phyloP scores from a whole-genome alignment of 2,329 filamentous ascomycete species.

The Acrodontium crateriforme region DNA sequence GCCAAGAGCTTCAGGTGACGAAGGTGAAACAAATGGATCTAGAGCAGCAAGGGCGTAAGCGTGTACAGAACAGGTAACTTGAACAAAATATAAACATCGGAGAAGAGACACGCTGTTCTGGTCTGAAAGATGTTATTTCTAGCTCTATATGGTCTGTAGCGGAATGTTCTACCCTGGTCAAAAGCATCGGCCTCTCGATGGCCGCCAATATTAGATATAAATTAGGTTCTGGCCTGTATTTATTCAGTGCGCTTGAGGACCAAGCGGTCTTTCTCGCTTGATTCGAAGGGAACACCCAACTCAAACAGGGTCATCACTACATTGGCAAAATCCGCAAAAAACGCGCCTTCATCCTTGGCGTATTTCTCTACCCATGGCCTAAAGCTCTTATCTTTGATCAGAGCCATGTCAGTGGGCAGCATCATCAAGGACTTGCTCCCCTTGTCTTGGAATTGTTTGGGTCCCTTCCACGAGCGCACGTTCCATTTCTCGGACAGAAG shows the following conservation, averaged over 20 bases:
- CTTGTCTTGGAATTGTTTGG: constrained; percentile 82
- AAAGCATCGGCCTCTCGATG: no score
- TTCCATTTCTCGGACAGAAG: constrained; percentile 86
- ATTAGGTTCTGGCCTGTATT: no score
- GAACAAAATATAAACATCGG: no score
- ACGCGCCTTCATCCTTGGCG: constrained; percentile 76
- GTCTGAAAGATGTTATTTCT: no score
- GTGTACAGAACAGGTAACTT: background rate
- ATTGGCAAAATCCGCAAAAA: constrained; percentile 85
- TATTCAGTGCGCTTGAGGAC: constrained; percentile 32
- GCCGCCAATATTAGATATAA: no score
- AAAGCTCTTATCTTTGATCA: constrained; percentile 82
- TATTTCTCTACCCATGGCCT: constrained; percentile 69
- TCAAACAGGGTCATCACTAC: constrained; percentile 77
- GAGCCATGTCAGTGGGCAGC: constrained; percentile 80
- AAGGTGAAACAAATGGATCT: background rate
- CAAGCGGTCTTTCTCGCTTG: constrained; percentile 29
- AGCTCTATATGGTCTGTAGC: no score
- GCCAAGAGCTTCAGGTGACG: constrained; percentile 47
- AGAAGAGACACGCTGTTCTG: no score
- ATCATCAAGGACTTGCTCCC: constrained; percentile 87
- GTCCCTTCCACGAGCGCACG: constrained; percentile 82
- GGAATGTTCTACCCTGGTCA: no score
- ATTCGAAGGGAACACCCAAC: constrained; percentile 78
- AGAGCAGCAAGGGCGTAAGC: no score